Evolutionary conservation across 495 filamentous ascomycete species (phyloP), one percentile per base, ranked within the genome.

Genomic region (Penicillium paxilli): DNA sequence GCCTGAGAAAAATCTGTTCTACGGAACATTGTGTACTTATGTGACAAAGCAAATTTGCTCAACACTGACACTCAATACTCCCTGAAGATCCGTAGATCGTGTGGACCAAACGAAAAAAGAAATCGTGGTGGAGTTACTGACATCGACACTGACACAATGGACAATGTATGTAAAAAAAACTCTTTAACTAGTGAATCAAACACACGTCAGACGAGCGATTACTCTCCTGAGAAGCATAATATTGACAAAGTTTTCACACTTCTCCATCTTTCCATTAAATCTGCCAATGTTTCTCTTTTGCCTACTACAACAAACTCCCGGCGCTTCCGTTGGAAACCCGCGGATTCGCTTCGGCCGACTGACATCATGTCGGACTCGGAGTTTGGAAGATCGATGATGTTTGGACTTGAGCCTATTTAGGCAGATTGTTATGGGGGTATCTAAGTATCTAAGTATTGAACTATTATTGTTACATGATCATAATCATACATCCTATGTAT

Each of bases 381-480:
- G 24, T 41, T 58, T 54, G n/a, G n/a, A 42, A 47, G 45, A 9
- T 35, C 26, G 17, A 53, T 61, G 54, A 57, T 49, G 44, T 48
- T 52, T 23, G 44, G 21, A 40, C 30, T 49, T 38, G 23, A 54
- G 41, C 32, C 47, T 52, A 17, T 47, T 54, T 40, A 7, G 52
- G 51, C 47, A 54, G 24, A 10, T 2, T 54, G 44, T 48, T 49
- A 20, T 21, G 17, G 37, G 54, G 54, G 47, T 57, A 51, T 57
- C 47, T 28, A 51, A 40, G n/a, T 9, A 46, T 7, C 9, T 45
- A 26, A 37, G 33, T 42, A 14, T 30, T 11, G n/a, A 44, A 21
- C 7, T 32, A 42, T 54, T 42, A 23, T 40, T 58, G 56, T 58
- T 42, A 38, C 35, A 38, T 38, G 22, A 33, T 35, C 26, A 10